These are phyloP conservation scores for Bretschneidera sinensis DNA, from an alignment of 345 rosid species.

Conservation along the genomic window DNA sequence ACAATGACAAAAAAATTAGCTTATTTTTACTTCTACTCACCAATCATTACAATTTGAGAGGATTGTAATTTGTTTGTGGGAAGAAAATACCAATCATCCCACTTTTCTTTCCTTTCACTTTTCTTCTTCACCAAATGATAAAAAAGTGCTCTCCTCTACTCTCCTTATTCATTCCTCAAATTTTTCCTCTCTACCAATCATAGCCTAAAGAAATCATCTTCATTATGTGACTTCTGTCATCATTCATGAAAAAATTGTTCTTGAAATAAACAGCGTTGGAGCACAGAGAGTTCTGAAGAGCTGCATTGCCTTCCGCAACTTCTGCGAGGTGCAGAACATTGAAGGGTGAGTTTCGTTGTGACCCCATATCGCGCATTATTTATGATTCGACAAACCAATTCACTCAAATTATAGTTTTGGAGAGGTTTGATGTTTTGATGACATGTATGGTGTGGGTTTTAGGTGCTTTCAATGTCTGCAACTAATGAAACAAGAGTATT, in stretches of 20 bases:
- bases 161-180: no score
- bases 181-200: no score
- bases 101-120: no score
- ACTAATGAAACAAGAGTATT: constrained; percentile 49
- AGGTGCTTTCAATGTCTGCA: constrained; percentile 62
- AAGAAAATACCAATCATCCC: no score
- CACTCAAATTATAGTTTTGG: not conserved
- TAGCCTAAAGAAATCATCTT: no score
- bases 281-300: constrained; percentile 51
- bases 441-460: not conserved
- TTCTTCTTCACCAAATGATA: no score
- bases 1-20: no score
- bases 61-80: no score
- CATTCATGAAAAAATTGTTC: not conserved
- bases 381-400: not conserved
- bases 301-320: constrained; percentile 45
- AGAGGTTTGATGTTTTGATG: not conserved
- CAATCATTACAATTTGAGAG: no score
- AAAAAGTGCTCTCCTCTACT: no score
- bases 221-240: not conserved
- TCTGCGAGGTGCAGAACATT: constrained; percentile 38
- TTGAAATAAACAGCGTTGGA: constrained; percentile 40
- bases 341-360: constrained; percentile 36
- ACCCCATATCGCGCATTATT: no score
- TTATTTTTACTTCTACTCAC: no score